A percentile compares a stretch with the other conserved stretches of the same genome.
These are phyloP conservation scores for Penicillium vulpinum DNA, from an alignment of 2,329 filamentous ascomycete genomes.

Conservation along the genomic window DNA sequence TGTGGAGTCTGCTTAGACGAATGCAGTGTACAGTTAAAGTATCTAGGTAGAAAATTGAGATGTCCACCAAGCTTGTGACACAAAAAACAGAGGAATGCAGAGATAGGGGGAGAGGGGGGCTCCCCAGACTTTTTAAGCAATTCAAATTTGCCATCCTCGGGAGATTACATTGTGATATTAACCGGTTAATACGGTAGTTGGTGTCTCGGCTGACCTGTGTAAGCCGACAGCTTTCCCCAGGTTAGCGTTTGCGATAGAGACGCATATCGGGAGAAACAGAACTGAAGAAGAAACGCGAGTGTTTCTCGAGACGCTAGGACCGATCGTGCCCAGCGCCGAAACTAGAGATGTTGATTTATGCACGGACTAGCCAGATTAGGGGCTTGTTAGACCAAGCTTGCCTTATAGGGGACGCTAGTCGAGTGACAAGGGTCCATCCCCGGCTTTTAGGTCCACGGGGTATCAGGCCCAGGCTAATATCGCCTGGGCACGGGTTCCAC, in stretches of 20 bases:
- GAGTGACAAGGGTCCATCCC: neutral
- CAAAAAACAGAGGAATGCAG: neutral
- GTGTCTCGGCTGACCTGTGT: neutral
- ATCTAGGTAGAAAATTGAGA: neutral
- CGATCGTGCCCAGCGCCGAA: neutral
- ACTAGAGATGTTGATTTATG: neutral
- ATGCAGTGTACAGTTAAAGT: neutral
- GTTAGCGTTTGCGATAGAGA: neutral
- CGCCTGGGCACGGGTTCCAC: neutral
- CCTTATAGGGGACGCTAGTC: neutral
- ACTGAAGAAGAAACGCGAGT: neutral
- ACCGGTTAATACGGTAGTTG: conserved; percentile 6
- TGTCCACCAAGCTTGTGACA: neutral
- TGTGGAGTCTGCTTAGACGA: neutral
- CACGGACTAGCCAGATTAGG: neutral
- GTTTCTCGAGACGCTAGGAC: neutral
- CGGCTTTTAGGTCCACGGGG: neutral
- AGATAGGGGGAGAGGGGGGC: neutral
- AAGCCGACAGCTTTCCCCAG: neutral
- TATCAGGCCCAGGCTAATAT: neutral
- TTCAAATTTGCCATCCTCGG: conserved; percentile 3
- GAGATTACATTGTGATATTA: neutral
- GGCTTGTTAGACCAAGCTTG: neutral
- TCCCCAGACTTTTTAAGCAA: conserved; percentile 6
- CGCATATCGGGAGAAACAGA: neutral